These are phyloP conservation scores for Tetraselmis striata DNA, from an alignment of 139 green algal species.

Conservation along the genomic window DNA sequence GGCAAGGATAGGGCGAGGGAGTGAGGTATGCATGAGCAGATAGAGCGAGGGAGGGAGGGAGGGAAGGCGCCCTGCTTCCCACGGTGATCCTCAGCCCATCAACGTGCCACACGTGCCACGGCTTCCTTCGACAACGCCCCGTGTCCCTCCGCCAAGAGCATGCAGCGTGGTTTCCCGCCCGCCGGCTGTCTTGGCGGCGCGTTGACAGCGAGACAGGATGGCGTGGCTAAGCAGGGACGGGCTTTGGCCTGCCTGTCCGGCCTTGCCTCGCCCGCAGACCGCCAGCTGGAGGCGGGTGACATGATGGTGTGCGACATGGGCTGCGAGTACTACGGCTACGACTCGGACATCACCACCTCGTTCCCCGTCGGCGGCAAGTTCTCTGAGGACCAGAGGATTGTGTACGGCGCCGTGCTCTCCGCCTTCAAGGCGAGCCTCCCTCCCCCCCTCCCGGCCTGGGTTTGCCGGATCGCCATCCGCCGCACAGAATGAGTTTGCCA, in stretches of 20 bases:
- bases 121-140: too few species aligned
- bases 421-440: constrained; percentile 21
- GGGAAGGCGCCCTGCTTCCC: too few species aligned
- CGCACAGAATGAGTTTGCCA: too few species aligned
- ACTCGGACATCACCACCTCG: constrained; percentile 76
- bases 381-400: constrained; percentile 46
- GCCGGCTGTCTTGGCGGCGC: constrained; percentile 3
- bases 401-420: constrained; percentile 76
- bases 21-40: too few species aligned
- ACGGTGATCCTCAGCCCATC: too few species aligned
- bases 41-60: too few species aligned
- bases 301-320: constrained; percentile 79
- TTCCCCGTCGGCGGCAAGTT: constrained; percentile 75
- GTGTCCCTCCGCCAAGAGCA: too few species aligned
- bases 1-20: too few species aligned
- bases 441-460: constrained; percentile 37
- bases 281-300: constrained; percentile 51
- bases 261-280: constrained; percentile 43
- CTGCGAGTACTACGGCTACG: constrained; percentile 63
- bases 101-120: too few species aligned
- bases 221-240: neutral
- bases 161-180: neutral
- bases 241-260: too few species aligned
- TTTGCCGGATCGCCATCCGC: too few species aligned
- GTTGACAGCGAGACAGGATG: neutral